phyloP scores from a whole-genome alignment of 1,139 yeast species.

The Saccharomyces hybrid region DNA sequence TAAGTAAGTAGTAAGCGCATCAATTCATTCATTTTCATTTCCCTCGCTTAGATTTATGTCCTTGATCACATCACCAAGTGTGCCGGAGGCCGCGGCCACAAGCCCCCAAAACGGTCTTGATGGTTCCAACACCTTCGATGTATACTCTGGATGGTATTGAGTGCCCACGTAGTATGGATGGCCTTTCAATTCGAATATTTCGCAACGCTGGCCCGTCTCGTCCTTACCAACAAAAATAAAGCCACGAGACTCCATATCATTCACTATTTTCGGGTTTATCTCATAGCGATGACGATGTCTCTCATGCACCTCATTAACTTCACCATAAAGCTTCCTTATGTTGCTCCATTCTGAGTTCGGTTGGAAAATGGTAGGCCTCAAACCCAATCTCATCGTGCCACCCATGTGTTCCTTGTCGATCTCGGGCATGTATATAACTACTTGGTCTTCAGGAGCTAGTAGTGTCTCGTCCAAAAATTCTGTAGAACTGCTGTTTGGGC shows the following conservation, averaged over 20 bases:
- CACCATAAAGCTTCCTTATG: conserved; percentile 77
- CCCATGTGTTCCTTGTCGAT: conserved; percentile 93
- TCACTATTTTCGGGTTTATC: conserved; percentile 79
- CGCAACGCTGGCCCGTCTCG: conserved; percentile 87
- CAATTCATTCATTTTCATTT: not conserved
- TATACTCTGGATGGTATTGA: conserved; percentile 97
- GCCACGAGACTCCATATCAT: conserved; percentile 65
- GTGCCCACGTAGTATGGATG: conserved; percentile 94
- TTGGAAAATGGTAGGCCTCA: conserved; percentile 81
- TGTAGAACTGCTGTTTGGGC: conserved; percentile 65
- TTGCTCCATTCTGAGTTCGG: conserved; percentile 62
- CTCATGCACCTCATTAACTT: conserved; percentile 62
- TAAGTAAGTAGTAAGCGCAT: not conserved
- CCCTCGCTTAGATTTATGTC: no score
- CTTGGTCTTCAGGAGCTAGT: conserved; percentile 49
- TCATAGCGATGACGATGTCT: conserved; percentile 99
- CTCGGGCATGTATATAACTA: conserved; percentile 97
- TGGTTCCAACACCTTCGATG: conserved; percentile 92
- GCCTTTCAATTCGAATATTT: conserved; percentile 66
- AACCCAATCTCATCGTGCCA: conserved; percentile 98
- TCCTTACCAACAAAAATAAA: conserved; percentile 89
- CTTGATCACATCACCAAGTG: conserved; percentile 3
- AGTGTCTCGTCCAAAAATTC: conserved; percentile 62
- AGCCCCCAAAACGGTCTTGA: conserved; percentile 90
- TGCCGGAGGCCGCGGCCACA: conserved; percentile 55